Evolutionary conservation across 768 basidiomycete species (phyloP), one percentile per base, ranked within the genome.

Genomic region (Lyophyllum atratum): DNA sequence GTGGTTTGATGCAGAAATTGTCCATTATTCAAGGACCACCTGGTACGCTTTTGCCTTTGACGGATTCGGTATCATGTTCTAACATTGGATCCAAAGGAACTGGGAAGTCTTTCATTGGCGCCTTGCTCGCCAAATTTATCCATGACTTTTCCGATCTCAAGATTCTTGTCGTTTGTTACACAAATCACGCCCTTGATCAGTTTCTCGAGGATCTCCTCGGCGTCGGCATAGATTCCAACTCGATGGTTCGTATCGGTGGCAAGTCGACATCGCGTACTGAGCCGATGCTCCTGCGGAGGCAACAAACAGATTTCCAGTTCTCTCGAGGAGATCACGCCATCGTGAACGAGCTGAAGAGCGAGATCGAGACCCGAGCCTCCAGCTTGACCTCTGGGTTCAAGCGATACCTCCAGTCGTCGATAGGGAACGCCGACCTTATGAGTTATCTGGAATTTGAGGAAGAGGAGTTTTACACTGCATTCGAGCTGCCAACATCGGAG

Each of bases 21-120:
- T 80, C 85, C 0, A 63, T 90, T 10, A 85, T 90, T 28, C 87
- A 90, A 72, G 88, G 87, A 1, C 88, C 87, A 0, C 87, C 87
- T 39, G 87, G 87, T 87, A 68, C 21, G 76, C 46, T 22, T 19
- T 49, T 42, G 22, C n/a, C 4, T 7, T n/a, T 5, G 4, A 40
- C 17, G 4, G 39, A 19, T 4, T 15, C n/a, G 19, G 19, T 19
- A 26, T 11, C 12, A 24, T 39, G 24, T n/a, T 49, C 25, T 55
- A 26, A 42, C 26, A 45, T 52, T 9, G 39, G n/a, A 4, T 42
- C 8, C 25, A 45, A 34, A 89, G 89, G 88, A 1, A 90, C 88
- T 0, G 89, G 88, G 1, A 90, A 90, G 55, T 88, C 86, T 0
- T 88, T 88, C 64, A 84, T 90, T 22, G 88, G 89, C 0, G 85